Evolutionary conservation across 106 monocot species (phyloP), one percentile per base, ranked within the genome.

Genomic region (Xerophyta viscosa): DNA sequence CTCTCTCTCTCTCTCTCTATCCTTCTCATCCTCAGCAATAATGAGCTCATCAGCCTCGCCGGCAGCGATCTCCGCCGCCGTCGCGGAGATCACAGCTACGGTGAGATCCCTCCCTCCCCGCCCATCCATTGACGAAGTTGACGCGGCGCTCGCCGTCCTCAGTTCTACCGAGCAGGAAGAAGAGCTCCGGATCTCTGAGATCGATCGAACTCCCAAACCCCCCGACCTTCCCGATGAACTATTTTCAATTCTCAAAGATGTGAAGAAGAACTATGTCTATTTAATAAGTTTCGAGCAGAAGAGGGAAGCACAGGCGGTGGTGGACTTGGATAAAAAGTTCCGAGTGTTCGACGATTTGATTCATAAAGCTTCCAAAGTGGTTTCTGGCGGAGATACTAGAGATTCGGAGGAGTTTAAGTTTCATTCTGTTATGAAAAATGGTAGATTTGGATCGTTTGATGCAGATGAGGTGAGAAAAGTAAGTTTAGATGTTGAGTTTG

Each of bases 121-220:
- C 19, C 94, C 88, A 0, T 54, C 61, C 41, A 31, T 96, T 0
- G 88, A 96, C 29, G 84, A 96, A 27, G 69, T 85, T 48, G 75
- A 78, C 41, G 94, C 84, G 0, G 94, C 94, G 54, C 29, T 50
- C 50, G 71, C 76, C 39, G 81, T 96, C 23, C 29, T 88, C 52
- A 43, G 31, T 29, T 66, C 67, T 31, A 66, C 84, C 0, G 62
- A 39, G 52, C 29, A 63, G 25, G 88, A 88, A 46, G 81, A 84
- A 54, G 79, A 81, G 53, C 30, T 56, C 24, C 69, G 63, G 57
- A 27, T 88, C 6, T 57, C 63, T 24, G 78, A 81, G 57, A 23
- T 82, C 11, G 53, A 7, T 6, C 51, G 47, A 24, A 14, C 50
- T 54, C 49, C 59, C 56, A 82, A 65, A 54, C 64, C 50, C 17